Evolutionary conservation across 306 rosid genomes (phyloP).

Genomic region (Gynostemma pentaphyllum): DNA sequence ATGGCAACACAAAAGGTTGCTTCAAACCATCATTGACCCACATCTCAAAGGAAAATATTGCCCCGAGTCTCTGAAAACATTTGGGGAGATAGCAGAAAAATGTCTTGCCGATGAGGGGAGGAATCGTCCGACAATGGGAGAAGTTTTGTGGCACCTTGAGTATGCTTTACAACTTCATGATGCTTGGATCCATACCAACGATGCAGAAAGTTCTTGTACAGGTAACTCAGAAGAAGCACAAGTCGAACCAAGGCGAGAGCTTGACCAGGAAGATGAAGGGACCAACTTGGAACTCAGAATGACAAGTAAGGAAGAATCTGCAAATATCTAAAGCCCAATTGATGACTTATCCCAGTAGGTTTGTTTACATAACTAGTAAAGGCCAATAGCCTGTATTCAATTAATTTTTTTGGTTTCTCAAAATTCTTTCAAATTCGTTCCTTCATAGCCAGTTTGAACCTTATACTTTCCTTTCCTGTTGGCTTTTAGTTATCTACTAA

Average conservation of each 20-base stretch:
- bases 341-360: not conserved
- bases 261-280: not conserved
- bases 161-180: conserved; percentile 76
- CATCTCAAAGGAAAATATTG: conserved; percentile 41
- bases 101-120: conserved; percentile 90
- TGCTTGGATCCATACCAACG: conserved; percentile 54
- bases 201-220: conserved; percentile 22
- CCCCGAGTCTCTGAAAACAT: conserved; percentile 60
- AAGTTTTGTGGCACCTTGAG: conserved; percentile 90
- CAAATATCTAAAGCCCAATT: not conserved
- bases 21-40: conserved; percentile 53
- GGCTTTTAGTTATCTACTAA: not conserved
- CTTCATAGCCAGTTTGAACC: not conserved
- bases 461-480: conserved; percentile 1
- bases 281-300: not conserved
- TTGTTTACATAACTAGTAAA: conserved; percentile 4
- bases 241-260: not conserved
- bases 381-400: conserved; percentile 11
- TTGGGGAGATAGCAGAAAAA: conserved; percentile 84
- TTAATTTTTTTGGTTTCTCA: not conserved
- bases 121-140: conserved; percentile 88
- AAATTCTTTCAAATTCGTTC: conserved; percentile 4
- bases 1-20: conserved; percentile 65
- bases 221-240: not conserved
- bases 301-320: too few relatives aligned